These are phyloP conservation scores for Yamadazyma atmosphaerica DNA, from an alignment of 1,139 yeast genomes.

Conservation along the genomic window DNA sequence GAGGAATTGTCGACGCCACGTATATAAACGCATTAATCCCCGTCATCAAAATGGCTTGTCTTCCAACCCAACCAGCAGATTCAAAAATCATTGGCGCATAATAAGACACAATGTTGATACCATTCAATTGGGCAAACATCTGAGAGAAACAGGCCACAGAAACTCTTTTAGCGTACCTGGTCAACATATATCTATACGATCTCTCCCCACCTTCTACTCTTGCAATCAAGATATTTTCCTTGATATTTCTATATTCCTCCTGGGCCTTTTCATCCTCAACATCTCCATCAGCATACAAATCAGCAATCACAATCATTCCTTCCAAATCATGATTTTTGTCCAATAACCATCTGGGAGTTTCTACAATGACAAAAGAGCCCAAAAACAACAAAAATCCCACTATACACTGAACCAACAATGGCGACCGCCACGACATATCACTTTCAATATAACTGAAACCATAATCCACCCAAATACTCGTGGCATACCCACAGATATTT, in stretches of 20 bases:
- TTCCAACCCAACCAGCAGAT: slow-evolving; percentile 92
- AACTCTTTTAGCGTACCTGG: slow-evolving; percentile 69
- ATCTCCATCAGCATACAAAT: slow-evolving; percentile 47
- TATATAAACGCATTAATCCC: slow-evolving; percentile 85
- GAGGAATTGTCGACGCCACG: slow-evolving; percentile 75
- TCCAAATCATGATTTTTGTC: slow-evolving; percentile 89
- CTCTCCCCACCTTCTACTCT: slow-evolving; percentile 73
- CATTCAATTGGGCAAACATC: slow-evolving; percentile 89
- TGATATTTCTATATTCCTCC: slow-evolving; percentile 48
- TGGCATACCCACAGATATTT: slow-evolving; percentile 80
- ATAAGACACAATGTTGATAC: slow-evolving; percentile 89
- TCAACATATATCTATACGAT: slow-evolving; percentile 66
- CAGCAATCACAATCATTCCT: slow-evolving; percentile 58
- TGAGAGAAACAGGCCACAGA: slow-evolving; percentile 89
- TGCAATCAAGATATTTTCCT: slow-evolving; percentile 51
- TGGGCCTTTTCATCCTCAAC: slow-evolving; percentile 65
- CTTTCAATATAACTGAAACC: slow-evolving; percentile 61
- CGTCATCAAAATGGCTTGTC: slow-evolving; percentile 87
- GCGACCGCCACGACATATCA: slow-evolving; percentile 72
- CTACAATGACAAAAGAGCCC: slow-evolving; percentile 80
- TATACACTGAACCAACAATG: slow-evolving; percentile 72
- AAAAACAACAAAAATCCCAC: slow-evolving; percentile 68
- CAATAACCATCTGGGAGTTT: slow-evolving; percentile 86
- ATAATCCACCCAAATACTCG: slow-evolving; percentile 91
- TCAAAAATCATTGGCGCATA: slow-evolving; percentile 94